These are phyloP conservation scores for Meira nashicola DNA, from an alignment of 1,284 basidiomycete genomes.

Conservation along the genomic window DNA sequence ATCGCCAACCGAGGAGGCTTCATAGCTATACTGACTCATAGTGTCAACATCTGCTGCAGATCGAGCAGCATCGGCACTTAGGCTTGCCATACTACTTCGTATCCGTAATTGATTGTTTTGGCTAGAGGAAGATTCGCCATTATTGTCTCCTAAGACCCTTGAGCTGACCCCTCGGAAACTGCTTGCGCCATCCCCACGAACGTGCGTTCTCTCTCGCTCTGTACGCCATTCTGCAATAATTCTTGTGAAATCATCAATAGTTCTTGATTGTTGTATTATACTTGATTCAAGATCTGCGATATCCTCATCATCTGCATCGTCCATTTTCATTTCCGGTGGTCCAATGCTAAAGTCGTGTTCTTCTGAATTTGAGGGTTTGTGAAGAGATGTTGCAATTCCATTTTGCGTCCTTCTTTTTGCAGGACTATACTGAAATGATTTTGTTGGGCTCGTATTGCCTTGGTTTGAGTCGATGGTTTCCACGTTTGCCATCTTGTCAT, in stretches of 20 bases:
- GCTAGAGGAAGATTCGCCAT: not conserved
- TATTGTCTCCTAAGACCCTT: not conserved
- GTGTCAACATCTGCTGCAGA: not conserved
- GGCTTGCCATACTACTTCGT: too few relatives aligned
- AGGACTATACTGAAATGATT: too few relatives aligned
- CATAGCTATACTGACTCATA: conserved; percentile 16
- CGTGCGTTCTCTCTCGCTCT: conserved; percentile 4
- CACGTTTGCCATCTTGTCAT: too few relatives aligned
- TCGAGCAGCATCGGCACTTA: not conserved
- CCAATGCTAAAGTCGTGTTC: too few relatives aligned
- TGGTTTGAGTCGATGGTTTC: too few relatives aligned
- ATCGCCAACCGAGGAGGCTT: conserved; percentile 4
- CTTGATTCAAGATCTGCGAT: conserved; percentile 24
- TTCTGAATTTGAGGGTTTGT: too few relatives aligned
- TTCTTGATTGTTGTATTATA: conserved; percentile 34
- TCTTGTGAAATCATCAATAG: conserved; percentile 46
- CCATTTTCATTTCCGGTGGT: not conserved
- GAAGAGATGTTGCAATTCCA: too few relatives aligned
- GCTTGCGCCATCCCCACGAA: conserved; percentile 4
- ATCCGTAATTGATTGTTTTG: too few relatives aligned
- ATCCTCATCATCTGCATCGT: conserved; percentile 4
- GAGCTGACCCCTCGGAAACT: not conserved
- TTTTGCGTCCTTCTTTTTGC: too few relatives aligned
- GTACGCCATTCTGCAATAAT: conserved; percentile 41
- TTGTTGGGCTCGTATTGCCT: too few relatives aligned